phyloP scores from a whole-genome alignment of 2,329 filamentous ascomycete species.

The Xylaria sp. region DNA sequence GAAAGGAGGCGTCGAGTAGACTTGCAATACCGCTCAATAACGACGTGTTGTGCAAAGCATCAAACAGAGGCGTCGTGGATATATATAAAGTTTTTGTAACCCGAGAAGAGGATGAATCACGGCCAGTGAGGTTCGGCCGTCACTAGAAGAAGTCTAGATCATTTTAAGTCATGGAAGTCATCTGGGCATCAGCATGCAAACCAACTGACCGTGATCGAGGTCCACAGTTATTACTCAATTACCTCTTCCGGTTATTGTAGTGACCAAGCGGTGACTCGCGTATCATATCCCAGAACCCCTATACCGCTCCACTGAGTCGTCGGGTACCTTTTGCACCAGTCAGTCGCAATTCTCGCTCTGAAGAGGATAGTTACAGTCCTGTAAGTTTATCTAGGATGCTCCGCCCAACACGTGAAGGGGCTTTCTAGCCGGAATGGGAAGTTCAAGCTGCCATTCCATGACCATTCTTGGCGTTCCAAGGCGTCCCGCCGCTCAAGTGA shows the following conservation, averaged over 20 bases:
- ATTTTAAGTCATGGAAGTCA: not conserved
- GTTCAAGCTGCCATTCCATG: not conserved
- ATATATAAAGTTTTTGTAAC: not conserved
- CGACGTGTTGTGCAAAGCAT: not conserved
- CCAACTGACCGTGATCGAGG: not conserved
- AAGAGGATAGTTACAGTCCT: not conserved
- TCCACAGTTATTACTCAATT: slow-evolving; percentile 2
- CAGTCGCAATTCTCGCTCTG: not conserved
- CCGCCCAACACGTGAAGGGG: not conserved
- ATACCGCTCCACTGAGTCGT: slow-evolving; percentile 3
- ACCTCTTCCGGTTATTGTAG: not conserved
- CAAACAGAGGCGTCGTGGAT: not conserved
- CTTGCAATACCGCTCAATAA: not conserved
- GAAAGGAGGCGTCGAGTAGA: not conserved
- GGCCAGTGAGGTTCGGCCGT: not conserved
- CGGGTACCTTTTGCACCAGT: slow-evolving; percentile 1
- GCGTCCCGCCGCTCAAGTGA: not conserved
- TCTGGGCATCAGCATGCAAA: not conserved
- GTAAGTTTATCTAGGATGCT: not conserved
- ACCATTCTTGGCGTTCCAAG: not conserved
- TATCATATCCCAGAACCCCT: not conserved
- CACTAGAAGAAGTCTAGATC: not conserved
- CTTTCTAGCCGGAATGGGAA: not conserved
- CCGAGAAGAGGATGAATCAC: not conserved
- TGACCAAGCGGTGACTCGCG: slow-evolving; percentile 24